Evolutionary conservation across 805 yeast species (phyloP).

Genomic region (Grigorovia yakushimaensis): DNA sequence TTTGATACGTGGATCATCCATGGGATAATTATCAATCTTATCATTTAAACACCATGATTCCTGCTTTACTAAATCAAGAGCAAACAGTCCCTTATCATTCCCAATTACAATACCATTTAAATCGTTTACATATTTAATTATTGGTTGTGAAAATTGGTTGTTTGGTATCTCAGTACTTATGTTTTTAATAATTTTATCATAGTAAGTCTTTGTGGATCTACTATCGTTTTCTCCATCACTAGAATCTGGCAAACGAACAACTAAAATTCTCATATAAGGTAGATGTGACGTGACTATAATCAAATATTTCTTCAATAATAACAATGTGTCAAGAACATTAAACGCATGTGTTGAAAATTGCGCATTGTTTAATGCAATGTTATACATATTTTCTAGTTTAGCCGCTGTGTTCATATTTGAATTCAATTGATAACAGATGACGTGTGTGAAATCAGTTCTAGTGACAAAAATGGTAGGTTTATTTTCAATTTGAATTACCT

Average conservation of each 20-base stretch:
- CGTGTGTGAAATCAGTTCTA: constrained; percentile 47
- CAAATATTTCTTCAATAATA: constrained; percentile 54
- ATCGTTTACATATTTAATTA: constrained; percentile 11
- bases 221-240: neutral
- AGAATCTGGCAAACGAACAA: constrained; percentile 37
- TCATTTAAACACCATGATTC: constrained; percentile 28
- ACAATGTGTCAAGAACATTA: constrained; percentile 22
- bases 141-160: constrained; percentile 24
- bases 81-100: constrained; percentile 20
- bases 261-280: constrained; percentile 63
- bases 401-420: constrained; percentile 3
- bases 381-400: constrained; percentile 30
- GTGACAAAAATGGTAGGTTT: constrained; percentile 42
- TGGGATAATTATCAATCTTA: constrained; percentile 24
- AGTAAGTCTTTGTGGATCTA: constrained; percentile 6
- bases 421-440: constrained; percentile 34
- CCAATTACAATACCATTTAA: constrained; percentile 21
- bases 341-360: constrained; percentile 59
- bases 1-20: constrained; percentile 19
- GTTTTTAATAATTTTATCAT: constrained; percentile 21
- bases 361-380: constrained; percentile 61
- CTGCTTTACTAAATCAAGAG: constrained; percentile 19
- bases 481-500: constrained; percentile 19
- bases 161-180: constrained; percentile 23
- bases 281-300: constrained; percentile 68